A percentile compares a stretch with the other conserved stretches of the same genome.
phyloP scores from a whole-genome alignment of 257 asterid species.

The Solanum pimpinellifolium region DNA sequence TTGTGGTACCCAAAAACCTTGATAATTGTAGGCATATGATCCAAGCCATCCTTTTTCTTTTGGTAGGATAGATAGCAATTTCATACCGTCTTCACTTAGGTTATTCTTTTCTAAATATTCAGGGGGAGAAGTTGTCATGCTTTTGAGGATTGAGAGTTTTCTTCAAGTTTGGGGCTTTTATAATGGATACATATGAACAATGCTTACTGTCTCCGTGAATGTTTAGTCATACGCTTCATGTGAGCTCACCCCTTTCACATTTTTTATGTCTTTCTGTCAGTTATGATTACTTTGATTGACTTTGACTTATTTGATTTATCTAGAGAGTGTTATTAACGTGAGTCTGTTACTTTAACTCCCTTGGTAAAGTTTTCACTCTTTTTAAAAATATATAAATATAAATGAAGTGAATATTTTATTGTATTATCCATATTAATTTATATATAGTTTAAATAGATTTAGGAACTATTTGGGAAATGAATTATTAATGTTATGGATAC shows the following conservation, averaged over 20 bases:
- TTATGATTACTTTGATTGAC: neutral
- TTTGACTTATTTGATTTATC: neutral
- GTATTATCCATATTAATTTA: neutral
- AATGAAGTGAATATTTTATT: neutral
- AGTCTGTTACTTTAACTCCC: neutral
- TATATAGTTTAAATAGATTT: neutral
- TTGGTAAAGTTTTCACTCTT: neutral
- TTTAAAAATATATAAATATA: too few species aligned
- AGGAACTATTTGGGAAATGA: neutral
- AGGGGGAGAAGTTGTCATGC: neutral
- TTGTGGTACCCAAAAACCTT: neutral
- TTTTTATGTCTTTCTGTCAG: neutral
- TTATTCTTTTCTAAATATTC: neutral
- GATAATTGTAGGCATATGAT: neutral
- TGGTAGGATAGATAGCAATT: neutral
- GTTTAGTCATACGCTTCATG: neutral
- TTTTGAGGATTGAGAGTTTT: neutral
- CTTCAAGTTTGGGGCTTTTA: neutral
- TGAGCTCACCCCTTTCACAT: neutral
- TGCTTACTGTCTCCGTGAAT: neutral
- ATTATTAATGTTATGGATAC: neutral
- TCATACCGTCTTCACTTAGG: neutral
- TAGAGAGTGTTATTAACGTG: neutral
- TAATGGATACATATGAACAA: neutral
- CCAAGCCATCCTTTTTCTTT: neutral